Conservation (phyloP, 2,329 filamentous ascomycete genomes). For the Hypoxylon sp. region DNA sequence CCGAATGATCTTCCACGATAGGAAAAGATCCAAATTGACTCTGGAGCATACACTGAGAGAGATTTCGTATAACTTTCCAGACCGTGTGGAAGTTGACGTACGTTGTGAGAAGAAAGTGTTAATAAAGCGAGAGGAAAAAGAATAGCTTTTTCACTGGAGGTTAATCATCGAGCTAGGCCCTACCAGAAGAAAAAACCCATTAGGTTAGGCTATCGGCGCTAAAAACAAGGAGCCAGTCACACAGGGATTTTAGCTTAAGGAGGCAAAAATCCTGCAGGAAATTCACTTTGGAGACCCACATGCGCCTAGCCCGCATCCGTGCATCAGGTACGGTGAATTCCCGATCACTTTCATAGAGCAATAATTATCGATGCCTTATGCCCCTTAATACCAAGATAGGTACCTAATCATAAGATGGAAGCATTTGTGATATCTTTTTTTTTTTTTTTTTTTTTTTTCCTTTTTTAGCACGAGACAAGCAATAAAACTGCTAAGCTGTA, state of each 20-base stretch:
- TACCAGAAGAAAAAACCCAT: conserved; percentile 30
- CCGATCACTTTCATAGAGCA: too few species aligned
- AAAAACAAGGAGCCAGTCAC: conserved; percentile 23
- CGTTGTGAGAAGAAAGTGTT: conserved; percentile 16
- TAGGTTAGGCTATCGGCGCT: conserved; percentile 34
- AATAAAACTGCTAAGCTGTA: too few species aligned
- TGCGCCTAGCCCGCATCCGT: conserved; percentile 8
- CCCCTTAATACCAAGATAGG: too few species aligned
- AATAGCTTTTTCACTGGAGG: conserved; percentile 27
- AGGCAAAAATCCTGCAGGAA: conserved; percentile 38
- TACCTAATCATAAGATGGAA: too few species aligned
- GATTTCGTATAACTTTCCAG: conserved; percentile 8
- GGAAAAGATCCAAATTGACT: not conserved
- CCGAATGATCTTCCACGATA: not conserved
- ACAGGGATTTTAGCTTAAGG: conserved; percentile 27
- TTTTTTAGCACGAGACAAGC: too few species aligned
- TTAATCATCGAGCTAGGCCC: conserved; percentile 15
- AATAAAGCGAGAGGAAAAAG: conserved; percentile 24
- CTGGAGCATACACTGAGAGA: conserved; percentile 3
- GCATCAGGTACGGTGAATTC: too few species aligned
- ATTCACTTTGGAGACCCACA: conserved; percentile 24
- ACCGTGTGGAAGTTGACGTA: conserved; percentile 10
- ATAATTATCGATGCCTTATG: too few species aligned
- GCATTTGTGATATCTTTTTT: too few species aligned
- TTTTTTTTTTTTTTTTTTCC: too few species aligned